phyloP scores from a whole-genome alignment of 495 filamentous ascomycete genomes.

The Haplographium delicatum region DNA sequence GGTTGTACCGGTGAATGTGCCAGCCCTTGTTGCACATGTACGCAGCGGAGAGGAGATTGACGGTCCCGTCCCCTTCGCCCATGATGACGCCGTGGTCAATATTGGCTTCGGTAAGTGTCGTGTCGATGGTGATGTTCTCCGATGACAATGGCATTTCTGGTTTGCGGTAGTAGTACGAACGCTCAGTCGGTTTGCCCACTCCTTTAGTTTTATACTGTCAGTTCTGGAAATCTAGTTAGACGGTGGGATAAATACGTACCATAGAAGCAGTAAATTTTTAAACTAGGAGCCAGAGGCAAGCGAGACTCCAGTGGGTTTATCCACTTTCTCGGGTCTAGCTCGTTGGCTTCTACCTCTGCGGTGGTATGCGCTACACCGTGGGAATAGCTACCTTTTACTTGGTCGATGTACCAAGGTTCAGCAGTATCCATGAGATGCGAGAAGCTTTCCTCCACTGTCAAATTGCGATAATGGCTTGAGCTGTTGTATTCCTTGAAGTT shows the following conservation, averaged over 20 bases:
- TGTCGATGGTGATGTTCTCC: conserved; percentile 89
- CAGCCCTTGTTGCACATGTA: conserved; percentile 98
- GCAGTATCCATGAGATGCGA: conserved; percentile 69
- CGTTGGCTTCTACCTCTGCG: conserved; percentile 81
- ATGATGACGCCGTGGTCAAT: conserved; percentile 84
- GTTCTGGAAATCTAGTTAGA: not conserved
- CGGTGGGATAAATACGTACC: conserved; percentile 35
- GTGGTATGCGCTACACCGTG: conserved; percentile 80
- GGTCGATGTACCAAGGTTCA: conserved; percentile 79
- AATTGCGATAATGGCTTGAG: conserved; percentile 58
- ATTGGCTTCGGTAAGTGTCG: conserved; percentile 53
- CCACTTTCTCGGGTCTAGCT: conserved; percentile 79
- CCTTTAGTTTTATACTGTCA: conserved; percentile 32
- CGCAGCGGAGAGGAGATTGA: conserved; percentile 78
- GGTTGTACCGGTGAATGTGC: conserved; percentile 91
- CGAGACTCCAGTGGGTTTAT: conserved; percentile 91
- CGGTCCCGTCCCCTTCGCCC: conserved; percentile 94
- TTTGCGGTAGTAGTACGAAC: conserved; percentile 84
- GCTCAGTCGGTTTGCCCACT: conserved; percentile 84
- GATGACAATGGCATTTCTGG: conserved; percentile 59
- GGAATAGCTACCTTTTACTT: conserved; percentile 70
- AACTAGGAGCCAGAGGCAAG: conserved; percentile 77
- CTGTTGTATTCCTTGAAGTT: conserved; percentile 68
- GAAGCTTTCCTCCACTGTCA: conserved; percentile 74
- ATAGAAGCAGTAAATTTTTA: conserved; percentile 99